phyloP scores from a whole-genome alignment of 2,329 filamentous ascomycete species.

The Domatiomyces catenatus region DNA sequence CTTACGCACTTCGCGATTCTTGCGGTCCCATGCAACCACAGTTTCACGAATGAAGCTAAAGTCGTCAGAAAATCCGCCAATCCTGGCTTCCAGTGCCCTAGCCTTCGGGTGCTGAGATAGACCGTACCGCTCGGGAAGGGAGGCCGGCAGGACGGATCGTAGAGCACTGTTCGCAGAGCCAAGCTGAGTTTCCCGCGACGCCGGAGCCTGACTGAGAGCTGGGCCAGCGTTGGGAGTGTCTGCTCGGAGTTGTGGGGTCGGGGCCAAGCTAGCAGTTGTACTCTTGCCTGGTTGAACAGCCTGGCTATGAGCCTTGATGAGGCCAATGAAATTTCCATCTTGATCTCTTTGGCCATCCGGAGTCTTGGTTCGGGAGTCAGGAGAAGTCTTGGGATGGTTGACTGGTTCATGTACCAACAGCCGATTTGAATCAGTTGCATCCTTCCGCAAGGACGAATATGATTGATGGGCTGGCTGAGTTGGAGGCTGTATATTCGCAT shows the following conservation, averaged over 20 bases:
- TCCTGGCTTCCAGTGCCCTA: conserved; percentile 6
- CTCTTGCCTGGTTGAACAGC: conserved; percentile 9
- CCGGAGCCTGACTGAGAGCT: not conserved
- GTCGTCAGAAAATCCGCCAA: conserved; percentile 22
- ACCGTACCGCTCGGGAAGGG: not conserved
- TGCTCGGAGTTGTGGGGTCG: not conserved
- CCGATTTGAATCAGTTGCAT: conserved; percentile 29
- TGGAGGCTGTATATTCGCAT: conserved; percentile 27
- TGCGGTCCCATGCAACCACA: conserved; percentile 32
- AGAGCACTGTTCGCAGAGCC: not conserved
- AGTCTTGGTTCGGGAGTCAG: conserved; percentile 11
- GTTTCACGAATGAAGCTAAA: conserved; percentile 30
- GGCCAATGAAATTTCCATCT: conserved; percentile 32
- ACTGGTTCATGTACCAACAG: conserved; percentile 23
- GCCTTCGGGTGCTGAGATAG: conserved; percentile 5
- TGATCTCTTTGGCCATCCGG: conserved; percentile 19
- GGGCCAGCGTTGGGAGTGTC: not conserved
- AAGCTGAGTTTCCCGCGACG: not conserved
- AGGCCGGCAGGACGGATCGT: not conserved
- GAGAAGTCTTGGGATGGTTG: conserved; percentile 8
- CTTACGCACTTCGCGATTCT: conserved; percentile 29
- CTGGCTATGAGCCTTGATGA: conserved; percentile 31
- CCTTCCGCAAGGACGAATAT: conserved; percentile 33
- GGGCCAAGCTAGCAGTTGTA: conserved; percentile 5
- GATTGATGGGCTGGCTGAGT: conserved; percentile 31